Evolutionary conservation across 345 rosid genomes (phyloP), one percentile per base, ranked within the genome.

Genomic region (Lumnitzera racemosa): DNA sequence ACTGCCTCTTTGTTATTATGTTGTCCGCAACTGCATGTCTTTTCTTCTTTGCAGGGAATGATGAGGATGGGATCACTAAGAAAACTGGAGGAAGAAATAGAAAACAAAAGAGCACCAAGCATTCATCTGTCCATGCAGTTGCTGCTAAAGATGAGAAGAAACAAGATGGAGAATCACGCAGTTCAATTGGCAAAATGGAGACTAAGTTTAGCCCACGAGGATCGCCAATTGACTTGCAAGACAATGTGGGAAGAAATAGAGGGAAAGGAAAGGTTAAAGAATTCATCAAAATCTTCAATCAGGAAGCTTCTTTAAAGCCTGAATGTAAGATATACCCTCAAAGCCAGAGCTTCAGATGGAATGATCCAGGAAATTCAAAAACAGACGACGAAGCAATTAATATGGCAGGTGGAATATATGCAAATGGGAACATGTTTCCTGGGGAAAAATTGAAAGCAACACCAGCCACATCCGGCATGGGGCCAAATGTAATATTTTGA

Each of bases 241-340:
- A 79, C 13, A 52, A 56, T 63, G 63, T 53, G 29, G 73, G 62
- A 54, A 83, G 78, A 68, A 70, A 54, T 55, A 72, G 78, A 65
- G 76, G 13, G 46, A 74, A 55, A 60, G 90, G 89, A 72, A 91
- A 76, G 75, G 87, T 91, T 55, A 87, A 74, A 72, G 95, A 87
- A n/a, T 91, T 89, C 60, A 75, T 89, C 48, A 85, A 83, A 62
- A 76, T 83, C 47, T 89, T 89, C 76, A 89, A 75, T 61, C 89
- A 79, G 73, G 96, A 72, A 71, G 20, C 72, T 67, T 57, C 86
- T 57, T 29, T 66, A 53, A 76, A 71, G 53, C 66, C 76, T 13
- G 76, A 56, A 47, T 2, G 53, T 5, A 76, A 52, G 20, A 65
- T 59, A 5, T 65, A 61, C 17, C 59, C 83, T 52, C 80, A 62